These are phyloP conservation scores for Paecilomyces sp. DNA, from an alignment of 2,329 filamentous ascomycete genomes.

Conservation along the genomic window DNA sequence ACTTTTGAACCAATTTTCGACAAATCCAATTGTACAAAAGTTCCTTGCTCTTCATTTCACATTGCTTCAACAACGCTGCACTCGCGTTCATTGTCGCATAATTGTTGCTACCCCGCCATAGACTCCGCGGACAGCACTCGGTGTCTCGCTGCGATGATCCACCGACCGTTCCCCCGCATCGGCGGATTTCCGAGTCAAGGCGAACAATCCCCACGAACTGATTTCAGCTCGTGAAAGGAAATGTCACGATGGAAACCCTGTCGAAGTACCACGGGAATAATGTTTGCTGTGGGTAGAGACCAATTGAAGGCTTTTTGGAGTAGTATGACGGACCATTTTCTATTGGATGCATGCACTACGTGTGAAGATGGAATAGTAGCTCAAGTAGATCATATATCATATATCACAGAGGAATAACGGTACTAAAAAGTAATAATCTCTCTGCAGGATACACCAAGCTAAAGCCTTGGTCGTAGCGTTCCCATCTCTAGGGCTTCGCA, in stretches of 20 bases:
- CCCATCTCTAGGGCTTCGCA: background rate
- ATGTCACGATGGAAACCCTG: background rate
- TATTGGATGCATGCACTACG: background rate
- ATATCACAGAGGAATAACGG: background rate
- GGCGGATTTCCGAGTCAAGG: background rate
- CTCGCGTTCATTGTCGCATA: background rate
- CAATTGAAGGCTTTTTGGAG: background rate
- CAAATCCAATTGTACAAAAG: background rate
- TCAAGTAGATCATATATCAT: background rate
- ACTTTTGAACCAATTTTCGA: background rate
- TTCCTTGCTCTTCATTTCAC: background rate
- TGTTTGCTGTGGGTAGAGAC: background rate
- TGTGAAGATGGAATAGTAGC: background rate
- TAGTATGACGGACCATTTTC: background rate
- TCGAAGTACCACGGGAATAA: background rate
- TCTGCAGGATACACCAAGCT: background rate
- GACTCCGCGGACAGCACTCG: conserved; percentile 9
- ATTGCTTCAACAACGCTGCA: background rate
- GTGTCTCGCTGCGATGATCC: conserved; percentile 21
- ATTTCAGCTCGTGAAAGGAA: background rate
- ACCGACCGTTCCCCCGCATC: conserved; percentile 14
- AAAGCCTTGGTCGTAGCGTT: background rate
- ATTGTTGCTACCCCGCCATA: conserved; percentile 2
- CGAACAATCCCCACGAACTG: background rate
- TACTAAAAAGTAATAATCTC: background rate